phyloP scores from a whole-genome alignment of 805 yeast genomes.

The Monosporozyma siamensis region DNA sequence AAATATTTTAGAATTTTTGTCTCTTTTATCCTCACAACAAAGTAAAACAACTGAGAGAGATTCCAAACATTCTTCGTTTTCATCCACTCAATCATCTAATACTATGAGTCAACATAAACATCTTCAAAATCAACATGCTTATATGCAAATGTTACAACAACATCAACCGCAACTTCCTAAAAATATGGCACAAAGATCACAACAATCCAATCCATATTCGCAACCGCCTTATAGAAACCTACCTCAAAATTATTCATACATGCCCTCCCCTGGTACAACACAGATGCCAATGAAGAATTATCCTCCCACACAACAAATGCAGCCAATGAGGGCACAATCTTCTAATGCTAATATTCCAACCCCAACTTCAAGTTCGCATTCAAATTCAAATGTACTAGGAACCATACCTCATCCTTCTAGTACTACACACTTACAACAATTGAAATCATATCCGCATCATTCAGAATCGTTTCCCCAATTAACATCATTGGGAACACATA shows the following conservation, averaged over 20 bases:
- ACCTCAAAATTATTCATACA: neutral
- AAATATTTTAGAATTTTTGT: conserved; percentile 13
- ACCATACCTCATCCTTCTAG: too few species aligned
- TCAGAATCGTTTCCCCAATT: neutral
- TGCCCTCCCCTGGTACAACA: neutral
- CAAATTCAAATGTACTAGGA: too few species aligned
- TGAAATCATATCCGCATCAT: neutral
- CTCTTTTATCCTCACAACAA: conserved; percentile 7
- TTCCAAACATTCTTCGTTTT: neutral
- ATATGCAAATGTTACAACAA: conserved; percentile 11
- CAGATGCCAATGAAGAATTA: too few species aligned
- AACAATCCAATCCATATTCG: neutral
- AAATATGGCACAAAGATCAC: neutral
- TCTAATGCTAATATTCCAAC: too few species aligned
- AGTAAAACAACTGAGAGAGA: neutral
- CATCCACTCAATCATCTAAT: neutral
- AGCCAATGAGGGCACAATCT: too few species aligned
- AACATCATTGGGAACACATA: neutral
- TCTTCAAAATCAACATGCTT: neutral
- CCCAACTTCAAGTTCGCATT: neutral
- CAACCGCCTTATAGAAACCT: neutral
- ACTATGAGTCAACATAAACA: neutral
- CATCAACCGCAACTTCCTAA: conserved; percentile 7
- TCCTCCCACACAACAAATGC: too few species aligned
- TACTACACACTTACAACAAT: neutral